A percentile compares a stretch with the other conserved stretches of the same genome.
Conservation (phyloP, 2,329 filamentous ascomycete species). For the Hirsutella minnesotensis region DNA sequence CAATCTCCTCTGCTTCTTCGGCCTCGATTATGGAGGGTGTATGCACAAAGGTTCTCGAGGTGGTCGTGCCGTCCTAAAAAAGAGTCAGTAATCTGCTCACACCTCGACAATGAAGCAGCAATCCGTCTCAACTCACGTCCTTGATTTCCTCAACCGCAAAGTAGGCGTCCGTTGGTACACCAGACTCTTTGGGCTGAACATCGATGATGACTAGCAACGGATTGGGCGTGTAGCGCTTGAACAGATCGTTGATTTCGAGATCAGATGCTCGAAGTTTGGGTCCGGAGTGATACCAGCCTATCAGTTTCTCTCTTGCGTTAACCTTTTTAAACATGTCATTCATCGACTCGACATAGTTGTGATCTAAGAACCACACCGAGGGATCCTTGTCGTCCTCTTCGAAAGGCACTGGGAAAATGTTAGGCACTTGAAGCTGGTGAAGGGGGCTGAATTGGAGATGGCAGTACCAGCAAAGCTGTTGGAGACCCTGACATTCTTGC, state of each 20-base stretch:
- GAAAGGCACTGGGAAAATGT: conserved; percentile 62
- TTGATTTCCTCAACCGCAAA: conserved; percentile 99
- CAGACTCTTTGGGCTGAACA: conserved; percentile 94
- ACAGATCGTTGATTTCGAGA: conserved; percentile 97
- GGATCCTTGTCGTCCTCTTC: conserved; percentile 98
- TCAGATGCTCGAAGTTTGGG: conserved; percentile 94
- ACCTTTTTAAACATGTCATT: conserved; percentile 99
- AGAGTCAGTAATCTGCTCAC: neutral
- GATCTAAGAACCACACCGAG: conserved; percentile 97
- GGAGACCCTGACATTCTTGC: conserved; percentile 90
- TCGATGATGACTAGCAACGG: conserved; percentile 96
- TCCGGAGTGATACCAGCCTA: conserved; percentile 98
- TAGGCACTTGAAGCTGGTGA: conserved; percentile 5
- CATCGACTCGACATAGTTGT: conserved; percentile 99
- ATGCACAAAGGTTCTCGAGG: conserved; percentile 94
- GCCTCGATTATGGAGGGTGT: conserved; percentile 97
- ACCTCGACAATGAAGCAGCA: neutral
- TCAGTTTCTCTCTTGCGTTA: conserved; percentile 95
- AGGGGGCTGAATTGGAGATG: neutral
- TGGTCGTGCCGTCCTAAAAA: conserved; percentile 83
- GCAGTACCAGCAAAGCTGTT: conserved; percentile 90
- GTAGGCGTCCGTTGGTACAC: conserved; percentile 95
- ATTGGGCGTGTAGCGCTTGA: conserved; percentile 97
- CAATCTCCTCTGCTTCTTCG: conserved; percentile 97
- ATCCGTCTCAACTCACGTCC: conserved; percentile 52